Base-by-base conservation (phyloP, 2,329 filamentous ascomycete genomes). In the Hymenoscyphus occultus region DNA sequence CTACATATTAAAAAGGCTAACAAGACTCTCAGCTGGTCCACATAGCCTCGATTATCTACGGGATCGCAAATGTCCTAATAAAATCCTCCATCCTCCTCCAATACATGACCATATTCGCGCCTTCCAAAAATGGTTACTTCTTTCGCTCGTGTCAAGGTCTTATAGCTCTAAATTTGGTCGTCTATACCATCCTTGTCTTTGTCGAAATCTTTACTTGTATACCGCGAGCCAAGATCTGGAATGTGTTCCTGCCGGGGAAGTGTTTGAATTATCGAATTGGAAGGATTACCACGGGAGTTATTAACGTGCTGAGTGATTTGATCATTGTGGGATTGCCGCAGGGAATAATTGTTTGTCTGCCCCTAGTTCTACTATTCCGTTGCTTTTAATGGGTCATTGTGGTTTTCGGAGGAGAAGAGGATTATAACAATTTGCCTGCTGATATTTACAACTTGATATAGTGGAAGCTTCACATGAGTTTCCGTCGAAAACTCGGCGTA, bases 11-110 rank as follows among this genome's bases (percentile, higher is more conserved):
- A n/a, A n/a, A 35, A 35, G 10, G 22, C 45, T 28, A 51, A 51
- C 19, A 51, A n/a, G 7, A 35, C n/a, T 5, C 7, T 6, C n/a
- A 51, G 45, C 19, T 51, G 12, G 19, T 28, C 10, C 19, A 19
- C 19, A 51, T 51, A 51, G 19, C 19, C 45, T 51, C 45, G 12
- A 19, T 51, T 19, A n/a, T 51, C 45, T 51, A 51, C 45, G 45
- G 19, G 22, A 51, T 51, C 0, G 45, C 45, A n/a, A 51, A 51
- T 10, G 45, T 51, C 19, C 45, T 57, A 3, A 16, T 35, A 39
- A 56, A 57, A 39, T 10, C 32, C 12, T 35, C 54, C 32, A 57
- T 57, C 32, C 54, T 57, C 54, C 54, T 57, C 32, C 54, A 57
- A 57, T 57, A 57, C 32, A 39, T 35, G 19, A 57, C 28, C 12